phyloP scores from a whole-genome alignment of 257 asterid genomes.

The Nicotiana undulata region DNA sequence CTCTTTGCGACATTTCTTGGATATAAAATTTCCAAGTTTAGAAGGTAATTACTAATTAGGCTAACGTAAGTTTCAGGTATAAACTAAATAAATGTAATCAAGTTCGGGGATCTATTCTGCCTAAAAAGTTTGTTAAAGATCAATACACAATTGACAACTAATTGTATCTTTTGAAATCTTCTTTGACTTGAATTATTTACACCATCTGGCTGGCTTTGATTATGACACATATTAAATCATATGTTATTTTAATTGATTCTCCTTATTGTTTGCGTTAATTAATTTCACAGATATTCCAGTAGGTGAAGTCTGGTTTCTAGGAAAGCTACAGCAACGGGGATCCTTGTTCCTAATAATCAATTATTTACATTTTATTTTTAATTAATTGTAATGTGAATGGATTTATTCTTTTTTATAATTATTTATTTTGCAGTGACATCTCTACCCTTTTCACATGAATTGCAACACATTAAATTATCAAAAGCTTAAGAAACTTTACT shows the following conservation, averaged over 20 bases:
- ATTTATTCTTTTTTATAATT: neutral
- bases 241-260: neutral
- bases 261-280: neutral
- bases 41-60: no score
- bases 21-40: no score
- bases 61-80: no score
- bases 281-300: constrained; percentile 19
- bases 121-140: no score
- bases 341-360: neutral
- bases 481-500: neutral
- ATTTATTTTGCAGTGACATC: neutral
- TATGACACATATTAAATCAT: constrained; percentile 23
- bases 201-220: constrained; percentile 36
- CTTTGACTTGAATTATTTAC: constrained; percentile 36
- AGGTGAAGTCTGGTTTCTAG: constrained; percentile 27
- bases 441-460: neutral
- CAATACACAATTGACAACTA: neutral
- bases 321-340: constrained; percentile 51
- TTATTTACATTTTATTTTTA: neutral
- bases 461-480: neutral
- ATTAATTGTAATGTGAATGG: neutral
- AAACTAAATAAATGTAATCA: no score
- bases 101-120: no score
- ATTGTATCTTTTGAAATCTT: neutral
- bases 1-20: no score